Base-by-base conservation (phyloP, 225 moss, liverwort and hornwort genomes). In the Sphagnum contortum region DNA sequence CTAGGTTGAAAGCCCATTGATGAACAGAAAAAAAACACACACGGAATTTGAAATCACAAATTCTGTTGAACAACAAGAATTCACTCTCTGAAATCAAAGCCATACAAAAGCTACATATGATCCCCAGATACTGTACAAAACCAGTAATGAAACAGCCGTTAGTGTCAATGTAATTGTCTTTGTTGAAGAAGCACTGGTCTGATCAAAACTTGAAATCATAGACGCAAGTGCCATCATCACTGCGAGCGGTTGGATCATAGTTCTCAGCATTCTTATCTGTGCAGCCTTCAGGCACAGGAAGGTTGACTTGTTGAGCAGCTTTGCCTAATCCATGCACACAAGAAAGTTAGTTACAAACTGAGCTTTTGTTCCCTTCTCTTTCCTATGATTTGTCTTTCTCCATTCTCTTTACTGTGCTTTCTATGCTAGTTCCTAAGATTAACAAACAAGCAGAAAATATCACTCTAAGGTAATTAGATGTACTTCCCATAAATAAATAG, bases 201-300 rank as follows among this genome's bases (percentile, higher is more conserved):
- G 14, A 71, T n/a, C 72, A 48, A n/a, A 75, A 62, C 55, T 84
- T 81, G 70, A 92, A 96, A 14, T 90, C 88, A 70, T 92, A 90
- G 6, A 79, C 78, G 66, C 79, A 96, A 49, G 71, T 71, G 6
- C 92, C 85, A 57, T 92, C 88, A 44, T 92, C 95, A 57, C 90
- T 92, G 57, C 86, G 80, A 44, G 85, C 87, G 60, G 81, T 85
- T 47, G 88, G 90, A 68, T 87, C 81, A 67, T 73, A 88, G 67
- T 96, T 92, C 48, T 59, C 50, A 45, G 88, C 90, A 12, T 50
- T 65, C 3, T 59, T 66, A 55, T 95, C 92, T 49, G 88, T 80
- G 70, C 90, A 83, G 48, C 90, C 92, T 70, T 80, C 84, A 4
- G 82, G 75, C 5, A 79, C 84, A 5, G 66, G 51, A 12, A 77